Base-by-base conservation (phyloP, 2,329 filamentous ascomycete species). In the Penicillium crustosum region DNA sequence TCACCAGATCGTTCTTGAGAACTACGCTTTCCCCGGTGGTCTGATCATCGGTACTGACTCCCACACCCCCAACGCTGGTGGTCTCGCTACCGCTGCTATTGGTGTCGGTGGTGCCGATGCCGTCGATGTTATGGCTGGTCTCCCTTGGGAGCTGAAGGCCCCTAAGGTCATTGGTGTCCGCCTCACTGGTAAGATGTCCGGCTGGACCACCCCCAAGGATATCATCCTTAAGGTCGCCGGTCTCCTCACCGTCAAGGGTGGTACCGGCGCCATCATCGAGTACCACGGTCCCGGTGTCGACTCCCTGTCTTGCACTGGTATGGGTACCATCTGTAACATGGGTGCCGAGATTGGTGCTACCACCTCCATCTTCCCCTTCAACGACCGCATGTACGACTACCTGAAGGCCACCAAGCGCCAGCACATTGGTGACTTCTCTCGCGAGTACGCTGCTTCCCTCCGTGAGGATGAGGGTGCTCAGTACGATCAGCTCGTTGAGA, bases 1-100 rank as follows among this genome's bases (percentile, higher is more conserved):
- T 71, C 94, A 99, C 83, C 94, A 97, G 84, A 97, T 97, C 74
- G 81, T 97, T 64, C 86, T 97, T 59, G 94, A 99, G 83, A 97
- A 97, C 85, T 97, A 97, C 78, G 93, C 93, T 77, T 97, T 97
- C 89, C 94, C 94, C 66, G 94, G 94, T 85, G 93, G 89, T 86
- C 86, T 99, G 59, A 87, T 99, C 75, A 97, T 97, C 75, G 94
- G 94, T 77, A 97, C 93, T 68, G 93, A 97, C 78, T 96, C 92
- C 57, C 94, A 99, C 83, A 97, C 94, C 59, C 93, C 93, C 72
- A 99, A 99, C 76, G 93, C 86, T 73, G 93, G 93, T 83, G 93
- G 93, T 86, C 88, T 97, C 58, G 93, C 92, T 77, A 96, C 95
- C 89, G 87, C 85, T 71, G 90, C 91, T 60, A 96, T 97, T 74